Evolutionary conservation across 2,329 filamentous ascomycete species (phyloP).

Genomic region (Exserohilum turcica): DNA sequence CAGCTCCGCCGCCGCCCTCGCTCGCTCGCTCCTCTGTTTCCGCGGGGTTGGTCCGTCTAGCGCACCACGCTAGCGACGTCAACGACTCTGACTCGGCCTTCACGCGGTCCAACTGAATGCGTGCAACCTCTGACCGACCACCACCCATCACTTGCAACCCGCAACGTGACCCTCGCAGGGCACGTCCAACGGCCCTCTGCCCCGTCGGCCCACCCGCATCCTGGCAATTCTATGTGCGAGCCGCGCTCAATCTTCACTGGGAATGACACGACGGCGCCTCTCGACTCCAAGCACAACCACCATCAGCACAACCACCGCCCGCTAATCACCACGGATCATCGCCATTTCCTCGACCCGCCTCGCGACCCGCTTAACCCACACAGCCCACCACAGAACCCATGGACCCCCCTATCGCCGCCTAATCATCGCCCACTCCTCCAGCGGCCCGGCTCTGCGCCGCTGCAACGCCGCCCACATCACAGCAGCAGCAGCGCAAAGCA

Average conservation of each 20-base stretch:
- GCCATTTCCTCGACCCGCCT: slow-evolving; percentile 2
- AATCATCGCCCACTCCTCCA: slow-evolving; percentile 17
- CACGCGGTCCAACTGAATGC: slow-evolving; percentile 4
- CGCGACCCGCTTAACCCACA: slow-evolving; percentile 1
- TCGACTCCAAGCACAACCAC: slow-evolving; percentile 7
- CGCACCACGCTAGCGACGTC: slow-evolving; percentile 3
- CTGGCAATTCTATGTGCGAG: slow-evolving; percentile 18
- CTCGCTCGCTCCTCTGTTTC: background rate
- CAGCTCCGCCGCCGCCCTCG: background rate
- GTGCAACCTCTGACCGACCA: slow-evolving; percentile 3
- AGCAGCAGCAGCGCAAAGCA: slow-evolving; percentile 5
- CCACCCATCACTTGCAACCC: slow-evolving; percentile 13
- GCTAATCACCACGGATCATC: slow-evolving; percentile 6
- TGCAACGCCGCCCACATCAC: slow-evolving; percentile 10
- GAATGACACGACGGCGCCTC: slow-evolving; percentile 16
- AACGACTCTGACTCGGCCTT: slow-evolving; percentile 2
- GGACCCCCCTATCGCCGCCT: slow-evolving; percentile 20
- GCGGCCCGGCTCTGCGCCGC: slow-evolving; percentile 20
- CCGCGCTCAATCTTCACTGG: slow-evolving; percentile 27
- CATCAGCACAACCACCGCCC: background rate
- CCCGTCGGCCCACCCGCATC: slow-evolving; percentile 4
- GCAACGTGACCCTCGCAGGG: slow-evolving; percentile 17
- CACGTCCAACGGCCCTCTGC: slow-evolving; percentile 16
- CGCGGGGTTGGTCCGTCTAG: slow-evolving; percentile 1
- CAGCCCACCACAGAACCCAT: slow-evolving; percentile 14